Conservation (phyloP, 495 filamentous ascomycete genomes). For the Aspergillus taichungensis region DNA sequence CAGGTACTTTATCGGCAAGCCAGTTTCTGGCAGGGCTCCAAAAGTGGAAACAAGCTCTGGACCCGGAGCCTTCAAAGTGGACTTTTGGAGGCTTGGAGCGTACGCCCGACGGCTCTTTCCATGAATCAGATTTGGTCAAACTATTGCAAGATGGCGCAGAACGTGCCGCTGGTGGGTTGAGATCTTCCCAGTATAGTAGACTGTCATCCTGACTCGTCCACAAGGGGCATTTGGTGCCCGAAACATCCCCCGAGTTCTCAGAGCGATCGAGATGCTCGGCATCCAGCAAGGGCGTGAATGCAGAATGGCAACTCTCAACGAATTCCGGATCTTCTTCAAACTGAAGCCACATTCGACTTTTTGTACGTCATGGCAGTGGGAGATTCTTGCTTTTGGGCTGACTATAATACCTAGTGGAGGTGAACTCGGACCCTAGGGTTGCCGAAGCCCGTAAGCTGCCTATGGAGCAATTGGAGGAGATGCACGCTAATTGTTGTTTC, state of each 20-base stretch:
- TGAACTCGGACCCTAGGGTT: slow-evolving; percentile 57
- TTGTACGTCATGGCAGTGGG: slow-evolving; percentile 17
- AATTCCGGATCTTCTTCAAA: slow-evolving; percentile 65
- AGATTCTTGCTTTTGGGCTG: slow-evolving; percentile 14
- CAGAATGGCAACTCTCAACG: slow-evolving; percentile 64
- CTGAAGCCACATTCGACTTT: slow-evolving; percentile 59
- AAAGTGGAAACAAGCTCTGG: slow-evolving; percentile 3
- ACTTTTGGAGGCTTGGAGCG: slow-evolving; percentile 6
- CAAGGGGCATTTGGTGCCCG: slow-evolving; percentile 48
- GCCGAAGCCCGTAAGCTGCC: slow-evolving; percentile 51
- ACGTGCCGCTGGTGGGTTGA: slow-evolving; percentile 9
- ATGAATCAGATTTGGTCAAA: slow-evolving; percentile 10
- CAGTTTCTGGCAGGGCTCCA: slow-evolving; percentile 2
- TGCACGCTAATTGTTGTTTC: slow-evolving; percentile 28
- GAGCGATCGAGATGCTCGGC: slow-evolving; percentile 62
- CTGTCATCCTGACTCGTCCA: background rate
- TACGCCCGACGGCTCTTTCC: slow-evolving; percentile 4
- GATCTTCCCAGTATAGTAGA: background rate
- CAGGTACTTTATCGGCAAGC: background rate
- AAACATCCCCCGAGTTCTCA: slow-evolving; percentile 58
- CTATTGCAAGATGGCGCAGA: slow-evolving; percentile 12
- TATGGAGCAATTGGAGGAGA: slow-evolving; percentile 46
- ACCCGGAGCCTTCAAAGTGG: slow-evolving; percentile 17
- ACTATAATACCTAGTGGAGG: slow-evolving; percentile 14
- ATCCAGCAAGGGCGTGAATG: slow-evolving; percentile 64